Evolutionary conservation across 495 filamentous ascomycete species (phyloP), one percentile per base, ranked within the genome.

Genomic region (Haplographium delicatum): DNA sequence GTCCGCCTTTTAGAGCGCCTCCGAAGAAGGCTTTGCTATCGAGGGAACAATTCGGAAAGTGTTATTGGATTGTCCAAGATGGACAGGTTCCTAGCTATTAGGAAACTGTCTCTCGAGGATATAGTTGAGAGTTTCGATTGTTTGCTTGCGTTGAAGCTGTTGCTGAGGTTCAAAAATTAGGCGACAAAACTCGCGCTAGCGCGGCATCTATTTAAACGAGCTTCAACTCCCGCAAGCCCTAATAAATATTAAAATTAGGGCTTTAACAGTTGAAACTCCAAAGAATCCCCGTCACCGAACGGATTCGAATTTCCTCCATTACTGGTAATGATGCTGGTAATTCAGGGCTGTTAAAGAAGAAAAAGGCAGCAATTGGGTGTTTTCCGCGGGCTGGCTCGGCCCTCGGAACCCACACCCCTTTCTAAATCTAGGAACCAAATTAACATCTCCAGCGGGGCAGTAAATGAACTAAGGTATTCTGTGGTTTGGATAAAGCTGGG

Each of bases 1-100:
- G 74, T 65, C 54, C 70, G 71, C 71, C 65, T 60, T 57, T 59
- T 64, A 46, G 60, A 67, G 66, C 65, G 69, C 70, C 69, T 72
- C 68, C 65, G 62, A 68, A 65, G 64, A 69, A 70, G 70, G 68
- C 70, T 40, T 49, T 61, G 54, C 61, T 63, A 63, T 50, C 53
- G 51, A 58, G 51, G 42, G 52, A 50, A 61, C 61, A 63, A 63
- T 63, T 60, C 40, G 61, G 46, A 41, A 13, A 30, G n/a, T 33
- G 49, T n/a, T 15, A 24, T 9, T 44, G 16, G 22, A 24, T 49
- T 37, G 19, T 48, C 58, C 61, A 58, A 63, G 61, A 63, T 39
- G 45, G 54, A 63, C 61, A 63, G 61, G 43, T 44, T 58, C 61
- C 58, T 63, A 58, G 33, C n/a, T 5, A 33, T 22, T 53, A 61